Conservation (phyloP, 2,329 filamentous ascomycete genomes). For the Fusarium lyarnte region DNA sequence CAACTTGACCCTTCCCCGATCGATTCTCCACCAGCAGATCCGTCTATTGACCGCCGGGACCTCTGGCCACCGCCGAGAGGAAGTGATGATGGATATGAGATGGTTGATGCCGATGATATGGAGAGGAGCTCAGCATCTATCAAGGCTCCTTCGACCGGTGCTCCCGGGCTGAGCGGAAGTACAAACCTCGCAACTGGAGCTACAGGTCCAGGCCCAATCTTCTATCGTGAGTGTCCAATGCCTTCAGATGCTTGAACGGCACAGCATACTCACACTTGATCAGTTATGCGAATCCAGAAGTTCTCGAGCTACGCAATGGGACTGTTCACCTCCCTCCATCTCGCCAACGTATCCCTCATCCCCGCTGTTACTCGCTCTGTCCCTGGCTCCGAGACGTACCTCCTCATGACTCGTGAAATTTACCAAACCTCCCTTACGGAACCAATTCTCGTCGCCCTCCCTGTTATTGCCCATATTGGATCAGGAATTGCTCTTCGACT, state of each 20-base stretch:
- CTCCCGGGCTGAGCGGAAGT: conserved; percentile 67
- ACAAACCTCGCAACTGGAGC: conserved; percentile 28
- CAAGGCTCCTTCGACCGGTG: conserved; percentile 56
- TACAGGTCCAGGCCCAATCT: conserved; percentile 73
- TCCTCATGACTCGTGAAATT: conserved; percentile 89
- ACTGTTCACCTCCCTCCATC: conserved; percentile 79
- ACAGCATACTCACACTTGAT: background rate
- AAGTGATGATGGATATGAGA: conserved; percentile 46
- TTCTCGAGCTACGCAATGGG: conserved; percentile 90
- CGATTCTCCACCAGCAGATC: conserved; percentile 59
- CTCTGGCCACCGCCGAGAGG: conserved; percentile 42
- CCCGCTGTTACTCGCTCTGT: conserved; percentile 79
- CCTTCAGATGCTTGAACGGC: background rate
- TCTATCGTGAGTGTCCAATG: conserved; percentile 69
- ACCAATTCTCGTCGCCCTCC: conserved; percentile 79
- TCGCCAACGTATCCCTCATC: conserved; percentile 83
- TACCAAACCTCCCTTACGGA: conserved; percentile 88
- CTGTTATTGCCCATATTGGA: conserved; percentile 77
- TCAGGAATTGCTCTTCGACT: conserved; percentile 82
- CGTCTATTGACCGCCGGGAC: conserved; percentile 55
- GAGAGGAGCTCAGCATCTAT: conserved; percentile 46
- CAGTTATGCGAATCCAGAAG: conserved; percentile 72
- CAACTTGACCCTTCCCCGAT: conserved; percentile 87
- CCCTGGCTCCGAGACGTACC: conserved; percentile 80
- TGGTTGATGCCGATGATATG: conserved; percentile 42